Base-by-base conservation (phyloP, 768 basidiomycete genomes). In the Pulveroboletus ravenelii region DNA sequence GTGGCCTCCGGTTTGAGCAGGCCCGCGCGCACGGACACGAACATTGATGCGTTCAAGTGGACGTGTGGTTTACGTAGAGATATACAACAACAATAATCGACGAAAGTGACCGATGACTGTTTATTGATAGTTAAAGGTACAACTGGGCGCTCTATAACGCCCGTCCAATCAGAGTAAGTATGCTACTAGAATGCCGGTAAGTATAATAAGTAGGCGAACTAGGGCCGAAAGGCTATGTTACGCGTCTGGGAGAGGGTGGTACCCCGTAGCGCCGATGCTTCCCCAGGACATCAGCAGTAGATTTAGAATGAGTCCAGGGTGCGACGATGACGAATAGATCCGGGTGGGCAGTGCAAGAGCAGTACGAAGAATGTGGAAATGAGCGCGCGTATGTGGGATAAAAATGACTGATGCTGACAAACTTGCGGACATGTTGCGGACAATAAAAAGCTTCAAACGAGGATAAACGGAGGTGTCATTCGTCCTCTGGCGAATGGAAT, bases 1-100 rank as follows among this genome's bases (percentile, higher is more conserved):
- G 94, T 60, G 93, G 94, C 40, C 78, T 95, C 47, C 88, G 85
- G 45, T 96, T 91, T 64, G 87, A 95, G 68, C 90, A 93, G 69
- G 84, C 79, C 18, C 86, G 25, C 6, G 25, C 79, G 37, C 85
- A 89, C 48, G 71, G 61, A 57, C 84, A 88, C 73, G 67, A 55
- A 45, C 63, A 76, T 68, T 68, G 42, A 60, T 3, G 6, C 34
- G 40, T 20, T 40, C 20, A 48, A 39, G 17, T 36, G 38, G 37
- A 43, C 49, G 41, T 39, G 27, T n/a, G 9, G 30, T 17, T 47
- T 31, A 10, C 43, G 52, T 62, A 56, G 52, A 51, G 38, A 50
- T 30, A 53, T 52, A 54, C 50, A 34, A 31, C 50, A 52, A 41
- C 49, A 39, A 52, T 34, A 42, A 45, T 41, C 41, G 52, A 52